These are phyloP conservation scores for Micromonas commoda DNA, from an alignment of 139 green algal species.

Conservation along the genomic window DNA sequence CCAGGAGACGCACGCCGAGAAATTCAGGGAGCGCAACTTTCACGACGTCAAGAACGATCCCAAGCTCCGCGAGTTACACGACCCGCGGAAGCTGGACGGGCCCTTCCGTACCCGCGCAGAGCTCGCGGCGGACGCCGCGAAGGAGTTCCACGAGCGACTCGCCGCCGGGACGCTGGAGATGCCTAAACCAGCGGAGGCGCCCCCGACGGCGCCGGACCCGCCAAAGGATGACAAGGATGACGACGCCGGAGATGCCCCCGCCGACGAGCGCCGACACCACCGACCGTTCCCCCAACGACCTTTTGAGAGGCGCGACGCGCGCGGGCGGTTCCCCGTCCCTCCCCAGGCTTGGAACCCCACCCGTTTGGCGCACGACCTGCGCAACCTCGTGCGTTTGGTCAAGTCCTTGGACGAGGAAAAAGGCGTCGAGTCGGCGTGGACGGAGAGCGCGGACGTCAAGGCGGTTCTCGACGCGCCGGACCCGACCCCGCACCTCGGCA, in stretches of 20 bases:
- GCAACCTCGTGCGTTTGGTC: neutral
- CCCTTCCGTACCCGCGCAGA: neutral
- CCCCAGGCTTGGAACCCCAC: neutral
- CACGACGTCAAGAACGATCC: neutral
- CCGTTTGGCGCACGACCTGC: neutral
- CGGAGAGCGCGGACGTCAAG: neutral
- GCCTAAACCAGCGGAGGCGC: no score
- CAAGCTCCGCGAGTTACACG: neutral
- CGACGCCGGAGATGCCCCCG: neutral
- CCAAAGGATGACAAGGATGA: no score
- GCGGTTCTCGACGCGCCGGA: neutral
- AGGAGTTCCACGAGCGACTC: neutral
- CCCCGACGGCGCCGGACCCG: neutral
- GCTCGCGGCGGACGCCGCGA: neutral
- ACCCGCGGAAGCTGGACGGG: neutral
- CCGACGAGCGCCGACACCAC: neutral
- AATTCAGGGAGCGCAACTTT: neutral
- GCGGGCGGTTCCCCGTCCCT: neutral
- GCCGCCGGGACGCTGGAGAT: neutral
- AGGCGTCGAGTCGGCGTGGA: neutral
- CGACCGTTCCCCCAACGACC: no score
- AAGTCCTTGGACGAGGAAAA: neutral
- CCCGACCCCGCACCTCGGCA: neutral
- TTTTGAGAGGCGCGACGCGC: neutral
- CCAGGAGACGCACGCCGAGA: neutral